Conservation (phyloP, 2,329 filamentous ascomycete species). For the Tothia fuscella region DNA sequence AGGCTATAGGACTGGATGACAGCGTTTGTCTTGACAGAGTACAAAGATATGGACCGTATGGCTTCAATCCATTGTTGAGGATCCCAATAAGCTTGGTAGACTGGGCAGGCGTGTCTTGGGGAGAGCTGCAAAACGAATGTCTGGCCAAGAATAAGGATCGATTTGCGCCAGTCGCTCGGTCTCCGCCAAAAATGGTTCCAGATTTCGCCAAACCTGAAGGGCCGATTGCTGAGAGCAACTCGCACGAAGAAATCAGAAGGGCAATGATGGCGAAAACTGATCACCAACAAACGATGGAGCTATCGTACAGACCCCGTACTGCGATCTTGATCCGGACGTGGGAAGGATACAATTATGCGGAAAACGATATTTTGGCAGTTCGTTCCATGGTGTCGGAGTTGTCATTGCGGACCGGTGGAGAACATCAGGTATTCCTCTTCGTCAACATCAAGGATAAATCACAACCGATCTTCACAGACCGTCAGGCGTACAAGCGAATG, state of each 20-base stretch:
- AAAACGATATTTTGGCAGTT: constrained; percentile 34
- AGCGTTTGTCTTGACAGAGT: constrained; percentile 52
- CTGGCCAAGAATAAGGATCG: constrained; percentile 53
- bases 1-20: constrained; percentile 47
- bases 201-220: constrained; percentile 9
- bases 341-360: constrained; percentile 35
- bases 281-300: no score
- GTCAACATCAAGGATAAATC: constrained; percentile 41
- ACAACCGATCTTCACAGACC: constrained; percentile 47
- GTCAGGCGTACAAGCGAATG: constrained; percentile 46
- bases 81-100: constrained; percentile 39
- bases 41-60: constrained; percentile 41
- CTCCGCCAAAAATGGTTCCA: background rate
- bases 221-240: background rate
- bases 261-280: constrained; percentile 13
- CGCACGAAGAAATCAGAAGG: constrained; percentile 18
- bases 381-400: constrained; percentile 35
- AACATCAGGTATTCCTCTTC: constrained; percentile 37
- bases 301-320: constrained; percentile 31
- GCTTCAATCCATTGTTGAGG: constrained; percentile 33
- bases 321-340: constrained; percentile 35
- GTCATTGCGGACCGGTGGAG: constrained; percentile 33
- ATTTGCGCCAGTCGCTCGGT: constrained; percentile 35
- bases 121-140: constrained; percentile 55
- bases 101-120: constrained; percentile 60